Evolutionary conservation across 768 basidiomycete genomes (phyloP), one percentile per base, ranked within the genome.

Genomic region (Mycena alexandri): DNA sequence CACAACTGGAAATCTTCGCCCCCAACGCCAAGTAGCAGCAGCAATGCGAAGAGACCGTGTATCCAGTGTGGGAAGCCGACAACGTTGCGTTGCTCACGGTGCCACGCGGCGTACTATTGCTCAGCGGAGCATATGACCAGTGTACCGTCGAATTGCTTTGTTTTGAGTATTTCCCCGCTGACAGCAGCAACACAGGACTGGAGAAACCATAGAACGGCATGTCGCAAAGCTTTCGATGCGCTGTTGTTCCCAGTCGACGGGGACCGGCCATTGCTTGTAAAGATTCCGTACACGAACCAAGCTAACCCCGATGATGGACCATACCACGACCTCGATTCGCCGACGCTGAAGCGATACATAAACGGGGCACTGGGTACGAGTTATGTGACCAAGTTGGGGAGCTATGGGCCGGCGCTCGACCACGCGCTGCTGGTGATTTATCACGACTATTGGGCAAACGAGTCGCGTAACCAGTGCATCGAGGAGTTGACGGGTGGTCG

Each of bases 71-170:
- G 67, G 19, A 68, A 54, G 50, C 46, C 48, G 19, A 68, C 67
- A 3, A 53, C 61, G 10, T 17, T 68, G 56, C 67, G 67, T 7
- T 68, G 67, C 24, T 68, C 67, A 33, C 56, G 61, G 56, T 68
- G 67, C 61, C 67, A 68, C 38, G 67, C 63, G 50, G 67, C 61
- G 16, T 63, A 68, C 54, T 68, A 63, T 54, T 68, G 67, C 57
- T 63, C 61, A 14, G 41, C 67, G 5, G 67, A 63, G 22, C 67
- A 68, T 63, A 68, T 68, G 44, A 22, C 43, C 17, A 51, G 43
- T 44, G 61, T 61, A 52, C 41, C 21, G 47, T 58, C 47, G n/a
- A 41, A 41, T 22, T 22, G 36, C 11, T 13, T 5, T 2, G 13
- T 5, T 10, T 38, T 11, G 38, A n/a, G 16, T 29, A 29, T 57